Evolutionary conservation across 2,329 filamentous ascomycete genomes (phyloP).

Genomic region (Tolypocladium tundrense): DNA sequence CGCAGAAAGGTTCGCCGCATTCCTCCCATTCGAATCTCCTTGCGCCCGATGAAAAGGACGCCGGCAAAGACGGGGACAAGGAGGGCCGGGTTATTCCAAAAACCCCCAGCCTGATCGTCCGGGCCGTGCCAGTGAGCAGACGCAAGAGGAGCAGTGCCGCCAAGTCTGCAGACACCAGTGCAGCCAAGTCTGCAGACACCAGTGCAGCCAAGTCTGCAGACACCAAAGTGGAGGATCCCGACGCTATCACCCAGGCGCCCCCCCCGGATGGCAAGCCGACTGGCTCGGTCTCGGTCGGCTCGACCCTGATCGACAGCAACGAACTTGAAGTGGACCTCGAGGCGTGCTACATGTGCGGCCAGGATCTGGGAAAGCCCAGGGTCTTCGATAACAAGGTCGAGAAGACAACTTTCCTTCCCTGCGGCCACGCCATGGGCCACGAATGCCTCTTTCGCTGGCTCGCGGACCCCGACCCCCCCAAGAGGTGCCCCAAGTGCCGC

Average conservation of each 20-base stretch:
- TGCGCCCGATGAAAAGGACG: no score
- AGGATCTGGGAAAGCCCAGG: not conserved
- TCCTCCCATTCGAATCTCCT: not conserved
- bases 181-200: not conserved
- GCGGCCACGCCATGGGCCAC: slow-evolving; percentile 15
- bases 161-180: not conserved
- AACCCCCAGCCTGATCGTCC: not conserved
- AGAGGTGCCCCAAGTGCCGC: slow-evolving; percentile 5
- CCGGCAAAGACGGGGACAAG: not conserved
- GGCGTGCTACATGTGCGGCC: slow-evolving; percentile 4
- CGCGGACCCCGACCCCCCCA: not conserved
- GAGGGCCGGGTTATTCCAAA: not conserved
- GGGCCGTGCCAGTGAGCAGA: not conserved
- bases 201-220: not conserved
- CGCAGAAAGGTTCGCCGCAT: not conserved
- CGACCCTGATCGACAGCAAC: not conserved
- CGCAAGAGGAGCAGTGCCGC: not conserved
- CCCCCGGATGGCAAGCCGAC: not conserved
- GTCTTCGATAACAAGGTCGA: slow-evolving; percentile 3
- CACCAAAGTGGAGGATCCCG: not conserved
- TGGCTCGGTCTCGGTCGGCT: not conserved
- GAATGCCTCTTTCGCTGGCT: slow-evolving; percentile 10
- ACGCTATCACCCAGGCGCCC: not conserved
- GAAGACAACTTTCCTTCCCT: slow-evolving; percentile 11
- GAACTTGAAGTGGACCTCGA: not conserved